phyloP scores from a whole-genome alignment of 2,329 filamentous ascomycete species.

The Paraconiothyrium sp. region DNA sequence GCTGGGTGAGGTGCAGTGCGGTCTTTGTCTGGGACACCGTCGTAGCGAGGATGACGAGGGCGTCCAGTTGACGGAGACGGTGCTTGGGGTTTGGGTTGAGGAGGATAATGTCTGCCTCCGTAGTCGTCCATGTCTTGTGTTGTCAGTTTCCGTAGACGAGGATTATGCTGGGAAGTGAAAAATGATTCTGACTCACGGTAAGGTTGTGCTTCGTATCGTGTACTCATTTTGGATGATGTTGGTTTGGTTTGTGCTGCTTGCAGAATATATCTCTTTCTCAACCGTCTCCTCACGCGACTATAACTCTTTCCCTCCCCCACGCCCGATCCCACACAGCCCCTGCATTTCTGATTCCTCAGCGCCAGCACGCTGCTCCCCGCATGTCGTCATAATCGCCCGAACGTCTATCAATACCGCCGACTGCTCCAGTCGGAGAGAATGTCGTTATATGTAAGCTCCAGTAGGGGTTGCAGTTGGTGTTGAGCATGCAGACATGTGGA shows the following conservation, averaged over 20 bases:
- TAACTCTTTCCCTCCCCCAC: conserved; percentile 3
- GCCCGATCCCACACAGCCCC: conserved; percentile 13
- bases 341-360: conserved; percentile 11
- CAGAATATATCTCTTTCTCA: neutral
- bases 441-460: neutral
- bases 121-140: conserved; percentile 21
- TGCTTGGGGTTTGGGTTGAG: conserved; percentile 14
- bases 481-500: conserved; percentile 5
- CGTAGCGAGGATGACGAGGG: conserved; percentile 12
- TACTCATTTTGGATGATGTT: conserved; percentile 7
- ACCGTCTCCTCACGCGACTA: conserved; percentile 1
- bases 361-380: neutral
- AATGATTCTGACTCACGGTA: conserved; percentile 10
- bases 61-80: conserved; percentile 15
- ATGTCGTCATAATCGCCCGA: conserved; percentile 19
- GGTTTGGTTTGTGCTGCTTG: neutral
- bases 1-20: neutral
- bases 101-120: conserved; percentile 18
- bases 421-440: neutral
- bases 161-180: neutral
- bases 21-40: conserved; percentile 12
- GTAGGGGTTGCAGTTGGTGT: conserved; percentile 2
- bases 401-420: neutral
- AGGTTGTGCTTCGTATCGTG: conserved; percentile 10
- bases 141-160: neutral